These are phyloP conservation scores for Millerozyma miso DNA, from an alignment of 805 yeast species.

Conservation along the genomic window DNA sequence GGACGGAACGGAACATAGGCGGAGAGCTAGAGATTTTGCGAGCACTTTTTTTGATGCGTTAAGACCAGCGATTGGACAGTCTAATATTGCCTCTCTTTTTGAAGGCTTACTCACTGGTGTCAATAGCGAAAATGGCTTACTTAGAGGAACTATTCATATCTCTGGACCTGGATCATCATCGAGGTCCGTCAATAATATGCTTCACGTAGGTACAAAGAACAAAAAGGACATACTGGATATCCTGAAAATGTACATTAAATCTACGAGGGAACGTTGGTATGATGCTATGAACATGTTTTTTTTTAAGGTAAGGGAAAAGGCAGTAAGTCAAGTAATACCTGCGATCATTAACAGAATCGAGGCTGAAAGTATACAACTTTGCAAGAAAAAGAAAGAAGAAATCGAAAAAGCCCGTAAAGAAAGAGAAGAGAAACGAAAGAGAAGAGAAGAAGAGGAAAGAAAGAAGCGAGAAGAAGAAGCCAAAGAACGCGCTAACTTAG, in stretches of 20 bases:
- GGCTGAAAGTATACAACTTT: conserved; percentile 43
- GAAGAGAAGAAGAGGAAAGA: conserved; percentile 28
- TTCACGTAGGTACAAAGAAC: conserved; percentile 11
- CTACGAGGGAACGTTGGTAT: conserved; percentile 68
- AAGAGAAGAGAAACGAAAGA: conserved; percentile 25
- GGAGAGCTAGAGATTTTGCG: conserved; percentile 20
- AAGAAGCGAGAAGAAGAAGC: conserved; percentile 24
- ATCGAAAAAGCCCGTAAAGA: conserved; percentile 19
- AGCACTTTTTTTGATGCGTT: conserved; percentile 24
- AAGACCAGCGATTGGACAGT: conserved; percentile 18
- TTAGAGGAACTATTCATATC: conserved; percentile 23
- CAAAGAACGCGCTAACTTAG: conserved; percentile 16
- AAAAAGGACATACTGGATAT: conserved; percentile 10
- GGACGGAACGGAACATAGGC: conserved; percentile 9
- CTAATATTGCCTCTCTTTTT: conserved; percentile 13
- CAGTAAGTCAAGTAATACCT: conserved; percentile 18
- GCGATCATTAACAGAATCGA: conserved; percentile 45
- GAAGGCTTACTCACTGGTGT: conserved; percentile 11
- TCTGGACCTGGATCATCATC: conserved; percentile 11
- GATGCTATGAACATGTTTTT: conserved; percentile 52
- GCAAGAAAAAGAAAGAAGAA: conserved; percentile 25
- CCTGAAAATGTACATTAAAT: conserved; percentile 28
- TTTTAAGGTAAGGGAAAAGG: conserved; percentile 30
- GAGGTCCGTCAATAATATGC: conserved; percentile 19
- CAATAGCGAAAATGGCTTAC: conserved; percentile 13